Evolutionary conservation across 345 rosid genomes (phyloP).

Genomic region (Anastatica hierochuntica): DNA sequence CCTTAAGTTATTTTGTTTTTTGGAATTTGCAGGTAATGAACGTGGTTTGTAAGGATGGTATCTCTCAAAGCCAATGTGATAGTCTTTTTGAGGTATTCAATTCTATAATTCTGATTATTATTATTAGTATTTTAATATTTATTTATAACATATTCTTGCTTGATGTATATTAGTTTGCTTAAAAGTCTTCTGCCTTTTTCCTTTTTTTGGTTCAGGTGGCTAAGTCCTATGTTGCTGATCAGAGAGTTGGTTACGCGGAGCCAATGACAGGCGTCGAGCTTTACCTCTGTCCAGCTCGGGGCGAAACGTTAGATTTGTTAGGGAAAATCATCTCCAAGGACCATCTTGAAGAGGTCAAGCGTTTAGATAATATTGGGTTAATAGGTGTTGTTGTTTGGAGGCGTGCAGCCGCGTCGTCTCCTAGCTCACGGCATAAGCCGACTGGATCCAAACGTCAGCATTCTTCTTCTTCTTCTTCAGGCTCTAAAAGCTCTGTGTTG

Average conservation of each 20-base stretch:
- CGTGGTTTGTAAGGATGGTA: constrained; percentile 54
- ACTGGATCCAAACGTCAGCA: constrained; percentile 19
- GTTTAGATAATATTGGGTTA: constrained; percentile 52
- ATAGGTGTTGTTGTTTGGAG: constrained; percentile 94
- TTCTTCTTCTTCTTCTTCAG: constrained; percentile 24
- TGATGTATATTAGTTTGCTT: not conserved
- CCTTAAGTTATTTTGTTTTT: not conserved
- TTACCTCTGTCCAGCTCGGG: constrained; percentile 66
- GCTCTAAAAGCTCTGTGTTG: constrained; percentile 10
- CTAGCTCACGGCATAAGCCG: constrained; percentile 47
- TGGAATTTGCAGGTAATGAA: constrained; percentile 59
- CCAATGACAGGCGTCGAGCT: constrained; percentile 76
- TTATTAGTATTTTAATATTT: not conserved
- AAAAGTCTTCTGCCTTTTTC: not conserved
- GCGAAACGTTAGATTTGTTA: constrained; percentile 50
- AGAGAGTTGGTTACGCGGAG: constrained; percentile 83
- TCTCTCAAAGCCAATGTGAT: constrained; percentile 42
- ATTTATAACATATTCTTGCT: not conserved
- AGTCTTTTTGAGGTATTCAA: constrained; percentile 55
- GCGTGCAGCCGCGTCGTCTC: constrained; percentile 34
- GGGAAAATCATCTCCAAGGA: constrained; percentile 59
- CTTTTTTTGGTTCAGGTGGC: constrained; percentile 37
- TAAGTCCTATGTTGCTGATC: constrained; percentile 60
- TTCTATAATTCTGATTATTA: not conserved
- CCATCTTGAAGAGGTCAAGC: constrained; percentile 45